Evolutionary conservation across 2,329 filamentous ascomycete species (phyloP), one percentile per base, ranked within the genome.

Genomic region (Colletotrichum falcatum): DNA sequence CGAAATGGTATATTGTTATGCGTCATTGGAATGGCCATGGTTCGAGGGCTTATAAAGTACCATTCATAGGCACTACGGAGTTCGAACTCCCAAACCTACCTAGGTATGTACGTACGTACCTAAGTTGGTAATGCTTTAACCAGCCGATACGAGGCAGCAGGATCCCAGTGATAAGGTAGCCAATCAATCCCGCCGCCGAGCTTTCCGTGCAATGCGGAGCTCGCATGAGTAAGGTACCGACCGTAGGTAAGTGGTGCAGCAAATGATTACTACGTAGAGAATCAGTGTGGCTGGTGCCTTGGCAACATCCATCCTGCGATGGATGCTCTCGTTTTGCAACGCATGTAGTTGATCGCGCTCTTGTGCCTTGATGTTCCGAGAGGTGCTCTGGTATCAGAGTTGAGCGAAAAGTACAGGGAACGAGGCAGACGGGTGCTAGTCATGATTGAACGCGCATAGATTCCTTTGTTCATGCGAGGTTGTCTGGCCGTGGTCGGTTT

Each of bases 361-460:
- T 30, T 18, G 26, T 30, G 18, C 18, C 28, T 33, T 20, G 12
- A 4, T 56, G 54, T 56, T 26, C 35, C 3, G 35, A 39, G 35
- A 37, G 33, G n/a, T 39, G n/a, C n/a, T 56, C 54, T 23, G n/a
- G 12, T 14, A 39, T n/a, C 35, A 12, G 7, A 20, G 23, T 56
- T 7, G 30, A 14, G 18, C 4, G 9, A 9, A 9, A 26, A 39
- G 20, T 1, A 33, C 30, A 33, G 11, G n/a, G 18, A 39, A 7
- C 33, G 33, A 56, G 33, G 54, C 7, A 20, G 5, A 12, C 14
- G n/a, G n/a, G 16, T 46, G 39, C 56, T 59, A n/a, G 39, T 33
- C 56, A 46, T 59, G 56, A n/a, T 6, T n/a, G 56, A 30, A 33
- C 39, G 56, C 33, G 56, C 56, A 26, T 33, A 59, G 39, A 59